Conservation (phyloP, 208 protist species). For the Leishmania amazonensis region DNA sequence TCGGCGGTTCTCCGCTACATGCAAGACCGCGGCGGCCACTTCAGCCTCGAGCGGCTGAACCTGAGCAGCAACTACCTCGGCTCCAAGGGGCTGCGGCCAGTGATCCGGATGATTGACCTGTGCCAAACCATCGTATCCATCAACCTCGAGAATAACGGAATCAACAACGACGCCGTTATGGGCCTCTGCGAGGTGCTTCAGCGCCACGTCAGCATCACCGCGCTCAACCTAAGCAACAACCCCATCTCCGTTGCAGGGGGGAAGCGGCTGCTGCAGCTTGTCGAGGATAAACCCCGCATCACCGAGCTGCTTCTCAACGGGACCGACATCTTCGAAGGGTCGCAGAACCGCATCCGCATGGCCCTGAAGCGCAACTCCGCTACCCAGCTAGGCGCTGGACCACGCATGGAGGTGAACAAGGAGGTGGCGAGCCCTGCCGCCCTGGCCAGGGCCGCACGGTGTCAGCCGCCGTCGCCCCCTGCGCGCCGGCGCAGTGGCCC, state of each 20-base stretch:
- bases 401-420: conserved; percentile 28
- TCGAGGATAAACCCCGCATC: conserved; percentile 78
- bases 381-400: conserved; percentile 8
- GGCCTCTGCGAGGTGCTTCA: conserved; percentile 66
- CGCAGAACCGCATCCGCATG: conserved; percentile 66
- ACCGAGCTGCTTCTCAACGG: conserved; percentile 59
- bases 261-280: conserved; percentile 70
- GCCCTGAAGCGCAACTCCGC: conserved; percentile 47
- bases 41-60: conserved; percentile 44
- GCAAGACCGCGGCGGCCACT: conserved; percentile 29
- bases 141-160: conserved; percentile 82
- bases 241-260: conserved; percentile 80
- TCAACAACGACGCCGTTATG: conserved; percentile 75
- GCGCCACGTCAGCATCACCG: conserved; percentile 67
- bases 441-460: not conserved
- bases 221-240: conserved; percentile 76
- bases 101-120: conserved; percentile 80
- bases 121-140: conserved; percentile 81
- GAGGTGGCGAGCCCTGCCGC: not conserved
- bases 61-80: conserved; percentile 90
- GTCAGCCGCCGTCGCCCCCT: not conserved
- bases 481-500: not conserved
- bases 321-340: conserved; percentile 79
- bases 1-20: conserved; percentile 80
- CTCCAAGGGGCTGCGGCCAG: conserved; percentile 77